Evolutionary conservation across 768 basidiomycete genomes (phyloP), one percentile per base, ranked within the genome.

Genomic region (Lyophyllum semitale): DNA sequence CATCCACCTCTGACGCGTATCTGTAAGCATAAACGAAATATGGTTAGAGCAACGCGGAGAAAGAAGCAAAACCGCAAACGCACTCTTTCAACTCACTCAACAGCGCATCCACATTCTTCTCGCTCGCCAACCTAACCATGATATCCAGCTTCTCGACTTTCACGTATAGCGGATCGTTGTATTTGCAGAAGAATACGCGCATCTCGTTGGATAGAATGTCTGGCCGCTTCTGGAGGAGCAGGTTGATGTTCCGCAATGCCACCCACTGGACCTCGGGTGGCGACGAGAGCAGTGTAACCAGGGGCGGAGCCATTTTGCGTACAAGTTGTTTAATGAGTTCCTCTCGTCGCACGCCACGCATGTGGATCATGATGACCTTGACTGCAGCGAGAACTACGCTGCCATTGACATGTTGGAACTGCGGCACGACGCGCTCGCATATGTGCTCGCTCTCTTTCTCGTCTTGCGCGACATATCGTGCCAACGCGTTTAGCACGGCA

Each of bases 131-230:
- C 52, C 93, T 81, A 48, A 98, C 91, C 97, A 99, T 99, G 68
- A 98, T 97, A 63, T 98, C 97, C 61, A 99, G 75, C 72, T 99
- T 98, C 72, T 98, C 97, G 49, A 98, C 84, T 72, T 99, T 99
- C 69, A 98, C 95, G 66, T 98, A 99, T n/a, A 96, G 75, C 5
- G 96, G 96, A 66, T 99, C 96, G 66, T 98, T 98, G 75, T 99
- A 98, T 72, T 99, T 99, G 85, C 96, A 98, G 79, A 98, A 99
- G 71, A 99, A 99, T 18, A 99, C 97, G 42, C 95, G 84, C 93
- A 99, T 95, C 71, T 99, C 96, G 71, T 91, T 97, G 7, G 89
- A 84, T 8, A 99, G 83, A 55, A 97, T 80, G 59, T 95, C 94
- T 2, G 93, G 74, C 4, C 93, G 87, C 66, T 96, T 96, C 72